These are phyloP conservation scores for Chimonanthus salicifolius DNA, from an alignment of 164 flowering plant species.

Conservation along the genomic window DNA sequence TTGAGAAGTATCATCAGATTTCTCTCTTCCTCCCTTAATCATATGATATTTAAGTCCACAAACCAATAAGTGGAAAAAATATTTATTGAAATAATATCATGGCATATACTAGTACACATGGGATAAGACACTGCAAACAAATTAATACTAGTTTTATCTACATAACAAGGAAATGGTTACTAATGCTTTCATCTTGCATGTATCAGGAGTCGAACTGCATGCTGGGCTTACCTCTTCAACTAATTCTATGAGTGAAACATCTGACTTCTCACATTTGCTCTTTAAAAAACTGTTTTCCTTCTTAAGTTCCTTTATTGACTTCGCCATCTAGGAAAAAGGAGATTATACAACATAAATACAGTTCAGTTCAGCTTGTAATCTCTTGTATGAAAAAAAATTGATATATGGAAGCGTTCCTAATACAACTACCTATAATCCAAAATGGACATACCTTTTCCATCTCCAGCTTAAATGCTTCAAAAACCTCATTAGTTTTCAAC, in stretches of 20 bases:
- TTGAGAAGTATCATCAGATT: too few relatives aligned
- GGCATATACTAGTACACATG: too few relatives aligned
- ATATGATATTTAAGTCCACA: too few relatives aligned
- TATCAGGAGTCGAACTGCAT: not conserved
- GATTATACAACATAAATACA: constrained; percentile 3
- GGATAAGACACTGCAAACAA: too few relatives aligned
- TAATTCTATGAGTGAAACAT: constrained; percentile 72
- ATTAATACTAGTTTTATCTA: too few relatives aligned
- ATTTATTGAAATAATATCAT: too few relatives aligned
- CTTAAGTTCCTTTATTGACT: constrained; percentile 80
- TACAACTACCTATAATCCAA: not conserved
- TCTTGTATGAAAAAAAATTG: not conserved
- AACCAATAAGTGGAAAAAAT: too few relatives aligned
- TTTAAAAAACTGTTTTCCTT: constrained; percentile 87
- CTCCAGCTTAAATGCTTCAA: constrained; percentile 91
- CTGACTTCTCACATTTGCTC: constrained; percentile 82
- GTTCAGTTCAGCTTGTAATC: not conserved
- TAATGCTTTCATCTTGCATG: too few relatives aligned
- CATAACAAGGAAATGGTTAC: too few relatives aligned
- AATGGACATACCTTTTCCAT: constrained; percentile 70
- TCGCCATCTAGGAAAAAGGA: constrained; percentile 53
- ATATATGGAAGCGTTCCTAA: not conserved
- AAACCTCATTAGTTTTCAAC: constrained; percentile 84
- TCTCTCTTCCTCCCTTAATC: too few relatives aligned
- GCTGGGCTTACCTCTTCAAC: constrained; percentile 70